Conservation (phyloP, 768 basidiomycete genomes). For the Russula abietina region DNA sequence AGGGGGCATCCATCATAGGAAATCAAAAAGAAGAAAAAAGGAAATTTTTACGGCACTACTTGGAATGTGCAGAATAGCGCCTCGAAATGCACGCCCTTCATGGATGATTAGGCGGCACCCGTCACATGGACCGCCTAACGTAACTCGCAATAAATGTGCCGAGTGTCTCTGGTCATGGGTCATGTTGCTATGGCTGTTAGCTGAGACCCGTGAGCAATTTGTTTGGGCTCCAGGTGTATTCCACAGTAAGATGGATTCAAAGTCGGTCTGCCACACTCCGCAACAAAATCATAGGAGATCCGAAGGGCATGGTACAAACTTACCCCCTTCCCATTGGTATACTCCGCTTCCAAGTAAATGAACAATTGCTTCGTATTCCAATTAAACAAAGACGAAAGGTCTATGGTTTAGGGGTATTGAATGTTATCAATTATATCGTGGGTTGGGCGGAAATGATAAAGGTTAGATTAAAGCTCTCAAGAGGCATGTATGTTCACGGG, state of each 20-base stretch:
- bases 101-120: neutral
- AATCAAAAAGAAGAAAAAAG: neutral
- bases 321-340: constrained; percentile 66
- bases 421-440: neutral
- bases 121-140: constrained; percentile 1
- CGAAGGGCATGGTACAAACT: constrained; percentile 30
- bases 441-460: neutral
- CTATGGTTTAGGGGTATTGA: constrained; percentile 35
- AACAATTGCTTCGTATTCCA: constrained; percentile 98
- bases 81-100: neutral
- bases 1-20: neutral
- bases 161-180: neutral
- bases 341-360: constrained; percentile 81
- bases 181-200: neutral
- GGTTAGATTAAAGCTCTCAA: neutral
- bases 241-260: neutral
- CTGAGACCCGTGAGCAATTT: neutral
- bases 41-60: neutral
- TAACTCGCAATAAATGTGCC: neutral
- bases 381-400: constrained; percentile 77
- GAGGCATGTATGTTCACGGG: constrained; percentile 6
- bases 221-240: neutral
- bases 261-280: neutral
- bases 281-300: neutral
- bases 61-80: neutral